Conservation (phyloP, 495 filamentous ascomycete species). For the Extremus antarcticus region DNA sequence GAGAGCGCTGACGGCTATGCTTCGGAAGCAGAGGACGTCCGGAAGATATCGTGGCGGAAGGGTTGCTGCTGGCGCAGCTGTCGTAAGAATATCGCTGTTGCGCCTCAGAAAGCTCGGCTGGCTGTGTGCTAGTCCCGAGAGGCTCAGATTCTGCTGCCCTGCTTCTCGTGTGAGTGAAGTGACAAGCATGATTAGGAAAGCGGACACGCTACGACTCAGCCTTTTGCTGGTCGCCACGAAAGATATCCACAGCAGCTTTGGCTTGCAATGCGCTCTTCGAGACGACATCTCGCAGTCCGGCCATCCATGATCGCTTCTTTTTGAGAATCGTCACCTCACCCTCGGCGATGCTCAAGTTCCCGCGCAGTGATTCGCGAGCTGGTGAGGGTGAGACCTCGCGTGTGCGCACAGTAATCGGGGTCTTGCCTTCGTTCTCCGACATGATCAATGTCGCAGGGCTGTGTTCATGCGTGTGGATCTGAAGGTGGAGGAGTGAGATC, state of each 20-base stretch:
- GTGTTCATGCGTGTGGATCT: too few species aligned
- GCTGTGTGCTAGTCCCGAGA: not conserved
- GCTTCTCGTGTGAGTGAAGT: not conserved
- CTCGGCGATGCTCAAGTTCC: not conserved
- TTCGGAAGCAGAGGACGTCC: not conserved
- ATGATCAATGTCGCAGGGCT: not conserved
- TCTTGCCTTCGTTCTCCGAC: not conserved
- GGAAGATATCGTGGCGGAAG: not conserved
- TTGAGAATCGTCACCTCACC: not conserved
- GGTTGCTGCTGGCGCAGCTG: not conserved
- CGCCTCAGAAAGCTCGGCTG: not conserved
- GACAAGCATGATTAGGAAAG: not conserved
- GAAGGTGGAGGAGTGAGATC: too few species aligned
- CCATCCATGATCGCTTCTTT: slow-evolving; percentile 3
- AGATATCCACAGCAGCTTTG: not conserved
- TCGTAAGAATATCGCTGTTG: not conserved
- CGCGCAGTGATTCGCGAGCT: not conserved
- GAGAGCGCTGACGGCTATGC: not conserved
- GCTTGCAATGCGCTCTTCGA: not conserved
- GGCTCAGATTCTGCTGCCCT: not conserved
- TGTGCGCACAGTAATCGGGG: not conserved
- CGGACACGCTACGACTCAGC: not conserved
- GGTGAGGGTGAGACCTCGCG: not conserved
- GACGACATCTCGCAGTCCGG: not conserved
- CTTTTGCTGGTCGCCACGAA: not conserved